These are phyloP conservation scores for Flammula alnicola DNA, from an alignment of 1,284 basidiomycete genomes.

Conservation along the genomic window DNA sequence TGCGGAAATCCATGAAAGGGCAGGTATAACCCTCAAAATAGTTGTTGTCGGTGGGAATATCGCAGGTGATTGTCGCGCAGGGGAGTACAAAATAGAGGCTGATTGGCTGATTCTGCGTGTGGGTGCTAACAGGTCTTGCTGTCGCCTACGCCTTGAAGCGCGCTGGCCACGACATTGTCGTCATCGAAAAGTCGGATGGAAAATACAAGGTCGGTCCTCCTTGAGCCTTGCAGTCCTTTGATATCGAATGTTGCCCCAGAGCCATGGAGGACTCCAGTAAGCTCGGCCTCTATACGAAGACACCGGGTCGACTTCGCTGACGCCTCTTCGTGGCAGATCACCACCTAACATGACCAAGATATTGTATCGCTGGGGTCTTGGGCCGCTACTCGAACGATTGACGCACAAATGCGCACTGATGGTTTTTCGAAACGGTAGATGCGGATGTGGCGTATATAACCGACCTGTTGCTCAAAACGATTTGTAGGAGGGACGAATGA, in stretches of 20 bases:
- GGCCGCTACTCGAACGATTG: slow-evolving; percentile 33
- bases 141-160: slow-evolving; percentile 45
- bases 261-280: slow-evolving; percentile 37
- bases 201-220: slow-evolving; percentile 34
- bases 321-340: slow-evolving; percentile 23
- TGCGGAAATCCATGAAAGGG: no score
- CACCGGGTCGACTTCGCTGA: not conserved
- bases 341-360: slow-evolving; percentile 53
- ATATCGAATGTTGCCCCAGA: slow-evolving; percentile 21
- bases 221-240: not conserved
- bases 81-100: no score
- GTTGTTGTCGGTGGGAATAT: no score
- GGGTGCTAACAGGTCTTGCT: slow-evolving; percentile 47
- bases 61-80: no score
- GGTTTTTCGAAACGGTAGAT: slow-evolving; percentile 25
- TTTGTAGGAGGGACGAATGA: slow-evolving; percentile 39
- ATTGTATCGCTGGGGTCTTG: slow-evolving; percentile 48
- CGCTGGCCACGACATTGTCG: slow-evolving; percentile 46
- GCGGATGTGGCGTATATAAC: not conserved
- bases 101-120: no score
- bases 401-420: slow-evolving; percentile 38
- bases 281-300: not conserved
- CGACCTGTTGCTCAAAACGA: not conserved
- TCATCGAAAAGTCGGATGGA: slow-evolving; percentile 43
- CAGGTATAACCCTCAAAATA: no score